phyloP scores from a whole-genome alignment of 352 stramenopile species.

The Globisporangium paroecandrum region DNA sequence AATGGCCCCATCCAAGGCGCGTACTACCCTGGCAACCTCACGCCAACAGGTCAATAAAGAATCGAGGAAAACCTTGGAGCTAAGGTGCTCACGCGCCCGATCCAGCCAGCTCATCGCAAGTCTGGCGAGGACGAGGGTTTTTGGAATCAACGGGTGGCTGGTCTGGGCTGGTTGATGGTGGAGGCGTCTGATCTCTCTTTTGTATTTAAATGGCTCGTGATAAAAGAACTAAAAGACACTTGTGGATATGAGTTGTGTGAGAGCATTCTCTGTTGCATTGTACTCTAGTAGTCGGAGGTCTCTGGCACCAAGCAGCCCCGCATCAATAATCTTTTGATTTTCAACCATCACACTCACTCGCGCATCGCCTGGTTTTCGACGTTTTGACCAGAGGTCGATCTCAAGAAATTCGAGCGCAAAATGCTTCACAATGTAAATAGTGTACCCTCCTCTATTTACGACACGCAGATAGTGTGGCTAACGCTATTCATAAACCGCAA shows the following conservation, averaged over 20 bases:
- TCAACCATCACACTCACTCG: too few species aligned
- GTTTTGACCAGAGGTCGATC: too few species aligned
- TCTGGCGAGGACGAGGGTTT: too few species aligned
- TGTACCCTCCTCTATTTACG: background rate
- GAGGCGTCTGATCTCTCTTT: background rate
- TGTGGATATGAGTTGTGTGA: background rate
- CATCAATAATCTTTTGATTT: too few species aligned
- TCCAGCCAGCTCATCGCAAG: background rate
- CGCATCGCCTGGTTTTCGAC: too few species aligned
- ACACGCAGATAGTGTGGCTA: background rate
- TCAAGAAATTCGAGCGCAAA: too few species aligned
- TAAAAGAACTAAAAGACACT: background rate
- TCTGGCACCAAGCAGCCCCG: too few species aligned
- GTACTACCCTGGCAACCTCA: constrained; percentile 17
- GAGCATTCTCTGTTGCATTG: background rate
- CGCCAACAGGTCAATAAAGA: constrained; percentile 1
- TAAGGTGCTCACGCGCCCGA: background rate
- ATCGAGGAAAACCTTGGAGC: background rate
- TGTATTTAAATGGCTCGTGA: background rate
- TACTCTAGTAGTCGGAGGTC: too few species aligned
- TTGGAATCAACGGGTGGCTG: too few species aligned
- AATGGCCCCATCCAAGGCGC: background rate
- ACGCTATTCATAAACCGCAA: background rate
- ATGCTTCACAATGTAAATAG: too few species aligned
- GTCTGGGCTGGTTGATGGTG: too few species aligned